Evolutionary conservation across 331 rosid genomes (phyloP), one percentile per base, ranked within the genome.

Genomic region (Ulmus americana): DNA sequence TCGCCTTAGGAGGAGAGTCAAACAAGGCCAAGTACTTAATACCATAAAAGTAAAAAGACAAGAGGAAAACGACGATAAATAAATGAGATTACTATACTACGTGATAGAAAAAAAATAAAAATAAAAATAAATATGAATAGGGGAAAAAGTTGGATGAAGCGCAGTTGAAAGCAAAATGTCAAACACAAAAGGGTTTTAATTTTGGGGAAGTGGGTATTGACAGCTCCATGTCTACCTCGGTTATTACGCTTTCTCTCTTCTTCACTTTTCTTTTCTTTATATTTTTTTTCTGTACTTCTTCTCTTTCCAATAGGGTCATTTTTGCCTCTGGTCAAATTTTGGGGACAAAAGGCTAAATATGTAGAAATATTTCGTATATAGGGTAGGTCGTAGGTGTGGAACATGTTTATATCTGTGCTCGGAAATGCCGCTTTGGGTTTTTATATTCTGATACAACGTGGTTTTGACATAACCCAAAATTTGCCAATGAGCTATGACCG

Each of bases 91-190:
- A 28, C 35, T 28, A 28, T 28, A 28, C 35, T 63, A 46, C 28
- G 47, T 47, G 55, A 47, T 28, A 28, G 55, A 45, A 59, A 49
- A 48, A 3, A 22, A 60, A 63, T 10, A 67, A 63, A 63, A 22
- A 46, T n/a, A 14, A 47, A 9, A 45, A 45, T 14, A 13, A 3
- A 61, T n/a, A 49, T 44, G 2, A 69, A 69, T 50, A 74, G 59
- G 8, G 39, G 76, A 70, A 76, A 80, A 73, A 14, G 79, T 49
- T 35, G 66, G 20, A 60, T 59, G 75, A 18, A 38, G 55, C 68
- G 45, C 62, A 63, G 57, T 42, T 68, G 69, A 58, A 78, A 50
- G 72, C 77, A 84, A 76, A 85, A 90, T 85, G 95, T 87, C 97
- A 90, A 85, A 85, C 85, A 3, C 95, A 74, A 85, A 28, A 70